phyloP scores from a whole-genome alignment of 257 asterid species.

The Striga asiatica region DNA sequence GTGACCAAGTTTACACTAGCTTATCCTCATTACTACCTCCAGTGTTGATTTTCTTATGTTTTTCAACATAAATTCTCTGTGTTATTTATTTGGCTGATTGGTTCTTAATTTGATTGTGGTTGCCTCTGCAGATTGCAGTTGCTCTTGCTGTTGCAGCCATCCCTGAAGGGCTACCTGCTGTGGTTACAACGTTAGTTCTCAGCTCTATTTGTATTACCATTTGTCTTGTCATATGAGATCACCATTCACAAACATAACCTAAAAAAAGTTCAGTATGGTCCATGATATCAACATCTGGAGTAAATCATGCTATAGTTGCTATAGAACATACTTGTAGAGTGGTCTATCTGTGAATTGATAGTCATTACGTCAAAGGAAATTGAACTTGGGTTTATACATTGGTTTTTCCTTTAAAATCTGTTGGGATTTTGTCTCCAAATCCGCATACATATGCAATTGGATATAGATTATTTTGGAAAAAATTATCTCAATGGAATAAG shows the following conservation, averaged over 20 bases:
- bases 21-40: not conserved
- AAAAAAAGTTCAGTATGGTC: constrained; percentile 1
- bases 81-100: constrained; percentile 1
- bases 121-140: constrained; percentile 79
- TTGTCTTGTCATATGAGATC: constrained; percentile 8
- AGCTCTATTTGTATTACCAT: constrained; percentile 12
- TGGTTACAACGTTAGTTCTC: constrained; percentile 84
- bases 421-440: not conserved
- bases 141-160: constrained; percentile 99
- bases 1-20: not conserved
- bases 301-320: not conserved
- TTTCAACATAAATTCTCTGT: not conserved
- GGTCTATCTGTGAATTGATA: not conserved
- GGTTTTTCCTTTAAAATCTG: not conserved
- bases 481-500: too few species aligned
- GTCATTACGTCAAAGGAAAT: not conserved
- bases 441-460: too few species aligned
- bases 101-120: constrained; percentile 14
- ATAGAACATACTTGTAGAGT: not conserved
- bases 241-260: not conserved
- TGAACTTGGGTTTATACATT: constrained; percentile 1
- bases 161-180: constrained; percentile 99
- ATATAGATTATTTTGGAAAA: too few species aligned
- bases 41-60: not conserved
- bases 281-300: constrained; percentile 8